These are phyloP conservation scores for Naganishia cerealis DNA, from an alignment of 1,284 basidiomycete species.

Conservation along the genomic window DNA sequence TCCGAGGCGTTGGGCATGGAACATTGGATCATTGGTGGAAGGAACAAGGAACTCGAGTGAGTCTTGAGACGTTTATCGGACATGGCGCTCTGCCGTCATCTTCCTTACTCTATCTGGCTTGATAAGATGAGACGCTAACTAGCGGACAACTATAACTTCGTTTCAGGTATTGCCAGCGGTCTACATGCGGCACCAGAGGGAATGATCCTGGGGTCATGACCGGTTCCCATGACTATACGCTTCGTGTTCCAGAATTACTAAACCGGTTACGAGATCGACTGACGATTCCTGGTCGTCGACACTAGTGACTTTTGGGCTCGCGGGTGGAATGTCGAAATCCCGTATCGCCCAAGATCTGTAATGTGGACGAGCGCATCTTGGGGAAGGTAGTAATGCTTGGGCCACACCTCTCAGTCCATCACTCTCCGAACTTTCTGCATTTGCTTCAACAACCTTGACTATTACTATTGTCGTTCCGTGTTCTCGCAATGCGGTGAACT, in stretches of 20 bases:
- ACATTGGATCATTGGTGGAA: constrained; percentile 21
- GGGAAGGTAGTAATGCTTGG: too few relatives aligned
- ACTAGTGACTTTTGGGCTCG: not conserved
- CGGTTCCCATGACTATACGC: constrained; percentile 7
- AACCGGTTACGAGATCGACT: constrained; percentile 13
- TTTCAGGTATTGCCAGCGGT: constrained; percentile 15
- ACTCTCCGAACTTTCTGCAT: too few relatives aligned
- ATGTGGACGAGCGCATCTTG: too few relatives aligned
- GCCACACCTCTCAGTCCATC: too few relatives aligned
- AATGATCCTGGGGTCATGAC: not conserved
- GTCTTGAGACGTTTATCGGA: not conserved
- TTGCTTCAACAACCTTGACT: too few relatives aligned
- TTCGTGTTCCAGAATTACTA: constrained; percentile 14
- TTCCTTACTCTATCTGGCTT: not conserved
- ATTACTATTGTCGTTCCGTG: too few relatives aligned
- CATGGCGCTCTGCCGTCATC: not conserved
- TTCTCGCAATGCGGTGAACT: too few relatives aligned
- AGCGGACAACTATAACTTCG: not conserved
- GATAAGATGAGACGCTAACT: not conserved
- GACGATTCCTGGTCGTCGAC: not conserved
- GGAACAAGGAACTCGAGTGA: not conserved
- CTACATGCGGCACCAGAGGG: constrained; percentile 19
- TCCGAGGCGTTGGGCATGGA: constrained; percentile 20
- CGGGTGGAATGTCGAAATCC: too few relatives aligned
- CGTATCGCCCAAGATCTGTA: too few relatives aligned